Percentiles rank a stretch among this genome's conserved stretches.
These are phyloP conservation scores for Leccinum imitatum DNA, from an alignment of 768 basidiomycete genomes.

Conservation along the genomic window DNA sequence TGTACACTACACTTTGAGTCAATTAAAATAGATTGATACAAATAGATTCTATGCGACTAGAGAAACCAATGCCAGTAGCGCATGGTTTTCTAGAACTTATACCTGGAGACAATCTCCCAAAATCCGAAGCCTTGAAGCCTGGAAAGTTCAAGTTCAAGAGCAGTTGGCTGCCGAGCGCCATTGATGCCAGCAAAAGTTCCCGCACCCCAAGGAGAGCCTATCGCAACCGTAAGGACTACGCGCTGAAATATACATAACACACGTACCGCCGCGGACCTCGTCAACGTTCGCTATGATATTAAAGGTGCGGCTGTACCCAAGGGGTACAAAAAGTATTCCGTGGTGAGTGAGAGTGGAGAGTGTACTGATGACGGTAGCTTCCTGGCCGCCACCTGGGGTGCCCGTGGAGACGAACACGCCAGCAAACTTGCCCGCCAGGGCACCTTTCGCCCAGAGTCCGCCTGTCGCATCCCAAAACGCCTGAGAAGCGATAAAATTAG, in stretches of 20 bases:
- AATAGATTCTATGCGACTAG: not conserved
- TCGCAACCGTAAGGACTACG: not conserved
- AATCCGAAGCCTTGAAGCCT: conserved; percentile 53
- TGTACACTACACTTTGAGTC: not conserved
- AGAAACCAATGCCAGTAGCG: not conserved
- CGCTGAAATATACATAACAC: not conserved
- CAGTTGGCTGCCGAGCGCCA: conserved; percentile 48
- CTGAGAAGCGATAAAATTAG: conserved; percentile 33
- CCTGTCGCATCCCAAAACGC: conserved; percentile 79
- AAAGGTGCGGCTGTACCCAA: conserved; percentile 61
- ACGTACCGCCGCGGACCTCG: conserved; percentile 61
- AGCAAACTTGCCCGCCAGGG: conserved; percentile 72
- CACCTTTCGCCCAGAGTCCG: conserved; percentile 56
- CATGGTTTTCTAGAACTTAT: conserved; percentile 24
- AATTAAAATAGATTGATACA: not conserved
- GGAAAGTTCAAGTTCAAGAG: conserved; percentile 53
- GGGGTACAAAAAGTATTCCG: conserved; percentile 69
- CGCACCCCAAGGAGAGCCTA: conserved; percentile 78
- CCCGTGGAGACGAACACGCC: conserved; percentile 73
- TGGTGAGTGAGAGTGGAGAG: conserved; percentile 69
- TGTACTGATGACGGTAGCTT: conserved; percentile 49
- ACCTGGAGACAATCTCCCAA: conserved; percentile 45
- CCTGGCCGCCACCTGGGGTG: conserved; percentile 81
- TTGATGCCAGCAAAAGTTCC: conserved; percentile 53
- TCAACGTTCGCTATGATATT: conserved; percentile 39